Evolutionary conservation across 2,329 filamentous ascomycete species (phyloP).

Genomic region (Stachybotrys echinatus): DNA sequence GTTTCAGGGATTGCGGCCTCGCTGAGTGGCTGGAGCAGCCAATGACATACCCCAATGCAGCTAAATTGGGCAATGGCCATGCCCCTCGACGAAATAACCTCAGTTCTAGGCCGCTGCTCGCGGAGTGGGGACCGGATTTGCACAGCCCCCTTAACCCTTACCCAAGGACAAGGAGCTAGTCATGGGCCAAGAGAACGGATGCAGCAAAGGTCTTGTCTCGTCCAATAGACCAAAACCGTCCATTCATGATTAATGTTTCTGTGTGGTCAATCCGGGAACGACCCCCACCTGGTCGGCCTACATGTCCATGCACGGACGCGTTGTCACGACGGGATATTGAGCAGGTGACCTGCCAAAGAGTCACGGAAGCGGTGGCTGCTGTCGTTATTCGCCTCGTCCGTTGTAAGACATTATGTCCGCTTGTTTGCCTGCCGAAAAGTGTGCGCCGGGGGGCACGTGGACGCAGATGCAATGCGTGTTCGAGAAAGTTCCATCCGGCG

Average conservation of each 20-base stretch:
- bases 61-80: background rate
- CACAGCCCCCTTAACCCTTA: background rate
- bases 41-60: background rate
- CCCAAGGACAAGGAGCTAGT: background rate
- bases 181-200: background rate
- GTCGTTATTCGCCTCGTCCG: too few relatives aligned
- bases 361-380: background rate
- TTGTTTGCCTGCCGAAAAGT: background rate
- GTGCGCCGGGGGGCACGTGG: background rate
- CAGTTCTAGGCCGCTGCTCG: background rate
- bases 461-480: background rate
- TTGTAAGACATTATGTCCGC: background rate
- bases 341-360: background rate
- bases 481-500: background rate
- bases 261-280: too few relatives aligned
- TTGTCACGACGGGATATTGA: too few relatives aligned
- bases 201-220: background rate
- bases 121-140: background rate
- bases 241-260: too few relatives aligned
- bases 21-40: background rate
- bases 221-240: too few relatives aligned
- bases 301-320: too few relatives aligned
- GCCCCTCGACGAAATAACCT: too few relatives aligned
- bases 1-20: background rate
- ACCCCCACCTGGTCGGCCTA: too few relatives aligned